Percentiles rank a stretch among this genome's conserved stretches.
These are phyloP conservation scores for Cucurbita ficifolia DNA, from an alignment of 306 rosid genomes.

Conservation along the genomic window DNA sequence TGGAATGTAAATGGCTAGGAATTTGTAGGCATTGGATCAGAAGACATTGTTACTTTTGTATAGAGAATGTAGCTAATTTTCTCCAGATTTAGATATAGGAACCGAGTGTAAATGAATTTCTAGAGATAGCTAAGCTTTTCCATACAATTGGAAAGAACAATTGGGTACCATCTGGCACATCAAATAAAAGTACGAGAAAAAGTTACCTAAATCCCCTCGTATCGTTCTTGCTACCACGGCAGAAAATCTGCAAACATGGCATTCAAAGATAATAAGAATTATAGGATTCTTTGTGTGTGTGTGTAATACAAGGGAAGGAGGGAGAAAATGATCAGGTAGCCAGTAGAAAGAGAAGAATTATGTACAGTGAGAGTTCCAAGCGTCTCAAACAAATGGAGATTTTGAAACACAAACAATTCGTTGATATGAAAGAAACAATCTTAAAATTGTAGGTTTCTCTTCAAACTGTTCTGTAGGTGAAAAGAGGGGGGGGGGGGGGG, in stretches of 20 bases:
- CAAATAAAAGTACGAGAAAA: conserved; percentile 8
- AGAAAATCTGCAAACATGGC: conserved; percentile 57
- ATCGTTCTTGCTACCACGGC: conserved; percentile 84
- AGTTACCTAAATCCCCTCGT: conserved; percentile 89
- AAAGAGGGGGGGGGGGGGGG: neutral
- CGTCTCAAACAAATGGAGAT: neutral
- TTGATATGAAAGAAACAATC: neutral
- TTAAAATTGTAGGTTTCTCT: neutral
- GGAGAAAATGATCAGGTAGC: neutral
- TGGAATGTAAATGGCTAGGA: neutral
- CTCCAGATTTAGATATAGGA: neutral
- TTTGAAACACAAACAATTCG: neutral
- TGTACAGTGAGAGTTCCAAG: neutral
- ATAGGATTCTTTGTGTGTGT: conserved; percentile 2
- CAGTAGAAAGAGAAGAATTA: neutral
- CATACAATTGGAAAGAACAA: neutral
- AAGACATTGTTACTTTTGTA: neutral
- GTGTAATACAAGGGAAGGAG: neutral
- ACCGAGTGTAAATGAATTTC: neutral
- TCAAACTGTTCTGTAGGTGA: neutral
- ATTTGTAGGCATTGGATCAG: neutral
- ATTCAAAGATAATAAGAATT: conserved; percentile 10
- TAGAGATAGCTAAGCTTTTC: neutral
- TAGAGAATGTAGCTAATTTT: neutral
- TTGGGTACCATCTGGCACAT: neutral